Evolutionary conservation across 257 asterid species (phyloP).

Genomic region (Rehmannia glutinosa): DNA sequence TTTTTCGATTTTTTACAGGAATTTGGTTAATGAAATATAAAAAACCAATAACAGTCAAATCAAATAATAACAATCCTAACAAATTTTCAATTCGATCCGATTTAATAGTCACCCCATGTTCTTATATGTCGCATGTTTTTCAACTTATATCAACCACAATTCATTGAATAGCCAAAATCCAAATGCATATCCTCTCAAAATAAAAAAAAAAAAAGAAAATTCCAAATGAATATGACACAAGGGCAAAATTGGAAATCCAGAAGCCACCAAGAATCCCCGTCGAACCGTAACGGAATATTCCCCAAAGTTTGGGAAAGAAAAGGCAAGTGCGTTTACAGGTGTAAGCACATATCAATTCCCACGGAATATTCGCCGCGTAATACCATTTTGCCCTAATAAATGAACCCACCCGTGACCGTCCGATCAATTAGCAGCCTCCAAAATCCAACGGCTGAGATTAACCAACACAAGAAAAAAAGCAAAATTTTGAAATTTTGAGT

Average conservation of each 20-base stretch:
- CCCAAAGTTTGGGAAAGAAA: background rate
- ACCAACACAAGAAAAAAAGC: background rate
- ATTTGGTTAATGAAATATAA: no score
- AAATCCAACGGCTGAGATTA: conserved; percentile 28
- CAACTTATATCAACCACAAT: no score
- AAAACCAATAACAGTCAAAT: no score
- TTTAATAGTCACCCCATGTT: no score
- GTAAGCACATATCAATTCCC: background rate
- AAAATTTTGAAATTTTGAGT: background rate
- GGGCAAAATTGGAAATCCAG: background rate
- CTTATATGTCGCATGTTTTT: no score
- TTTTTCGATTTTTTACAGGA: no score
- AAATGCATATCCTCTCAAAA: no score
- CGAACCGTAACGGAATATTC: conserved; percentile 11
- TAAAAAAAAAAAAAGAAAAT: background rate
- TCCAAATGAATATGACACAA: background rate
- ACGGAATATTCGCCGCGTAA: conserved; percentile 33
- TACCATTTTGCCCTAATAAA: background rate
- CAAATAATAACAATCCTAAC: no score
- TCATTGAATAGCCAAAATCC: no score
- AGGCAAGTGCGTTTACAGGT: background rate
- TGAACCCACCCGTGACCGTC: background rate
- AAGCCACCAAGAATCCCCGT: conserved; percentile 5
- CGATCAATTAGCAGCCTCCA: background rate
- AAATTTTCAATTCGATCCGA: no score